These are phyloP conservation scores for Irineochytrium annulatum DNA, from an alignment of 192 early-diverging fungal species.

Conservation along the genomic window DNA sequence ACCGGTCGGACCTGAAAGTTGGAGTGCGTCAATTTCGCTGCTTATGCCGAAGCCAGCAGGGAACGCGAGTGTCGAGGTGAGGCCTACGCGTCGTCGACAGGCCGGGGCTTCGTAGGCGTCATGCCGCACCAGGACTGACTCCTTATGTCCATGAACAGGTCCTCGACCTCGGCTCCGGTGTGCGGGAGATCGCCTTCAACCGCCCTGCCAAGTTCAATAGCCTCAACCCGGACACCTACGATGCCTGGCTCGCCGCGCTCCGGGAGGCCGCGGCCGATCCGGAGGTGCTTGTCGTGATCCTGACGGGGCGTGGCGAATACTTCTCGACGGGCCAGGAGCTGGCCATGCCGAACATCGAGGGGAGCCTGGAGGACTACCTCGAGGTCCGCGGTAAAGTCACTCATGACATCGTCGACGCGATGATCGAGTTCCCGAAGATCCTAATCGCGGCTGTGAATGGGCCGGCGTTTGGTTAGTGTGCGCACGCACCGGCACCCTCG, in stretches of 20 bases:
- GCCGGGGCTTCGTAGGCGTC: no score
- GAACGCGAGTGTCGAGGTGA: no score
- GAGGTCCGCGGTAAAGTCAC: conserved; percentile 22
- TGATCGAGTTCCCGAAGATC: conserved; percentile 66
- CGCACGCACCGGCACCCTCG: not conserved
- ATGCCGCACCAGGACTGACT: no score
- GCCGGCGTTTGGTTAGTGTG: conserved; percentile 11
- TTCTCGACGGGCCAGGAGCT: conserved; percentile 66
- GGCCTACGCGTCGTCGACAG: no score
- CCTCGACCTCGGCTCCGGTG: not conserved
- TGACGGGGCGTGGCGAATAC: conserved; percentile 65
- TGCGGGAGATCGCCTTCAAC: not conserved
- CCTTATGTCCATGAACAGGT: no score
- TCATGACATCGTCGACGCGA: conserved; percentile 27
- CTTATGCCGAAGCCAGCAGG: no score
- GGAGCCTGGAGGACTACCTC: conserved; percentile 10
- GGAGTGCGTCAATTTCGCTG: no score
- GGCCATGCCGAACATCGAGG: conserved; percentile 15
- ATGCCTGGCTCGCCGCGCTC: conserved; percentile 60
- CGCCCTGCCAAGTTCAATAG: not conserved
- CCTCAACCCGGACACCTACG: not conserved
- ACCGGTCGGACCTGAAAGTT: no score
- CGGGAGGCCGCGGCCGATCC: conserved; percentile 43
- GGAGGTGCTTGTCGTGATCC: conserved; percentile 51
- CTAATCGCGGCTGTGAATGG: conserved; percentile 70